Base-by-base conservation (phyloP, 805 yeast genomes). In the Saccharomycopsis olivae region DNA sequence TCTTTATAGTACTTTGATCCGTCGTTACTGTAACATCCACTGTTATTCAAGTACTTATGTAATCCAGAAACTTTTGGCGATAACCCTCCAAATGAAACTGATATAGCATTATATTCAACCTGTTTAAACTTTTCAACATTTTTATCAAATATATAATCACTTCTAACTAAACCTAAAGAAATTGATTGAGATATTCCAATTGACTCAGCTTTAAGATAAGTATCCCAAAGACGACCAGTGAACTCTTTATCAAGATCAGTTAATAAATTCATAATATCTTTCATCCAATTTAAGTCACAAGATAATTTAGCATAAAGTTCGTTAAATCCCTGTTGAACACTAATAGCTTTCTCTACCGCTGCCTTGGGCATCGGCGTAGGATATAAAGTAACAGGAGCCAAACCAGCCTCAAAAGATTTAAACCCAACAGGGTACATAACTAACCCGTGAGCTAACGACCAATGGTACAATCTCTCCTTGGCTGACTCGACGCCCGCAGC, bases 51-150 rank as follows among this genome's bases (percentile, higher is more conserved):
- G 51, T 71, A 84, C 16, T 67, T 58, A 58, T 92, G 98, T 41
- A 85, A 62, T 49, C 73, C 65, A 16, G 92, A 82, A 19, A 85
- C 89, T 55, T 79, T 82, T 11, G 86, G 57, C 2, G 95, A 79
- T 41, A 92, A 65, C 0, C 94, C 97, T 16, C 94, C 96, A 63
- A 92, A 92, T 1, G 96, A 88, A 3, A 89, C 95, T 52, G 95
- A 82, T 3, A 92, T 85, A 1, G 98, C 88, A 60, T 92, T 92
- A 64, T 89, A 89, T 58, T 92, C 99, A 38, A 92, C 92, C 59
- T 92, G 98, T 55, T 89, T 88, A 52, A 89, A 80, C 20, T 59
- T 56, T 30, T 68, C 66, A n/a, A 69, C 55, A 20, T 56, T 53
- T 27, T 54, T 41, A 48, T 79, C 78, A 27, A 76, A 62, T 76